Evolutionary conservation across 352 stramenopile species (phyloP), one percentile per base, ranked within the genome.

Genomic region (Phytophthora multivora): DNA sequence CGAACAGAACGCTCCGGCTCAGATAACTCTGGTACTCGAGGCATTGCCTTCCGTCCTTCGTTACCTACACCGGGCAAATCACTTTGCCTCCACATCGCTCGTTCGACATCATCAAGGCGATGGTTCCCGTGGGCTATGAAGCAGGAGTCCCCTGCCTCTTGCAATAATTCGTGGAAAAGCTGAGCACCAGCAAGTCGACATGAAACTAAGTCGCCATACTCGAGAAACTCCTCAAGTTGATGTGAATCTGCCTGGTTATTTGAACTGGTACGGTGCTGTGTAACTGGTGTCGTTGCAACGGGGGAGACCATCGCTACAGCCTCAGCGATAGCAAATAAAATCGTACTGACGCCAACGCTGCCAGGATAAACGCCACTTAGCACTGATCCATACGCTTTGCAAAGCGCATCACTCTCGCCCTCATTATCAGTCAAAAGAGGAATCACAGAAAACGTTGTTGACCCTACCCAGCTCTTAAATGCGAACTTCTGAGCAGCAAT

Each of bases 11-110:
- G 80, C 43, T 86, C 76, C 1, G 73, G 57, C 8, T 63, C 36
- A 1, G 70, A 72, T 2, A 84, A 51, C 25, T 49, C 52, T 15
- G 85, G 62, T 9, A 53, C 41, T 25, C 72, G 21, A 5, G 85
- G 85, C 66, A 93, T 83, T 0, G 57, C 59, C 38, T 90, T 90
- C 39, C 85, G 69, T 0, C 85, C 85, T n/a, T 46, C 45, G 39
- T 90, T 89, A 16, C 83, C 80, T 8, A 91, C 77, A 18, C 85
- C 85, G n/a, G 79, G 80, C 3, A 91, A 66, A 50, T 93, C 81
- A 25, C 71, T 83, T 38, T 28, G 42, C 6, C 48, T 50, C 85
- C 82, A 93, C 55, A 91, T 80, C 5, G 51, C 25, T 19, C 79
- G 79, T 49, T 93, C 85, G 0, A 87, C 19, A 4, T 77, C 60